Conservation (phyloP, 2,329 filamentous ascomycete species). For the Fusarium lateritium region DNA sequence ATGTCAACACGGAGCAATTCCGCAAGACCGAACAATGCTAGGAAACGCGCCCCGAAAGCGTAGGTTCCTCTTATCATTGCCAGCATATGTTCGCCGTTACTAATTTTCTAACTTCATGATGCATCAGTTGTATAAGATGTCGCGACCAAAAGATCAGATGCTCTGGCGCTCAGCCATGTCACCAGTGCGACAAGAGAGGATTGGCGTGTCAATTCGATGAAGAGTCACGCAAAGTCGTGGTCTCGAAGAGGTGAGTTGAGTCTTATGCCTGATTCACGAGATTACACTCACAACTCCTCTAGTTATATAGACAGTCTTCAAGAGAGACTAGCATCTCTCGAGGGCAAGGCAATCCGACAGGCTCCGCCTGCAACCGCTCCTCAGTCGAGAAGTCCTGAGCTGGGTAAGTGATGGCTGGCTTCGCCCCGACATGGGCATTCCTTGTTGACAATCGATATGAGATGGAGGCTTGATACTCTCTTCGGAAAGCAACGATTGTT, state of each 20-base stretch:
- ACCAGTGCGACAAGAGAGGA: conserved; percentile 35
- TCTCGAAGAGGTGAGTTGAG: conserved; percentile 27
- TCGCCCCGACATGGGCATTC: accelerated
- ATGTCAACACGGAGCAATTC: conserved; percentile 15
- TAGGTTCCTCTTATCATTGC: conserved; percentile 10
- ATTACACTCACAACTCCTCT: background rate
- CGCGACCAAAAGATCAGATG: conserved; percentile 43
- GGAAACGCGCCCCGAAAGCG: conserved; percentile 39
- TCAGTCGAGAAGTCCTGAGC: conserved; percentile 3
- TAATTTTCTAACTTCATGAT: background rate
- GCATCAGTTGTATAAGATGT: conserved; percentile 36
- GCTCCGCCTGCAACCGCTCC: background rate
- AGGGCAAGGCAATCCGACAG: conserved; percentile 7
- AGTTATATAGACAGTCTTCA: conserved; percentile 37
- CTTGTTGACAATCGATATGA: background rate
- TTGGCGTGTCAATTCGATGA: conserved; percentile 34
- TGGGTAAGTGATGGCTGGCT: conserved; percentile 1
- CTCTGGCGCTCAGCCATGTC: conserved; percentile 33
- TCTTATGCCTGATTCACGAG: too few species aligned
- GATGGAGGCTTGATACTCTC: conserved; percentile 2
- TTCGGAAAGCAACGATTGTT: background rate
- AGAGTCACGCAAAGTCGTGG: conserved; percentile 36
- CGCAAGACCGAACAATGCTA: conserved; percentile 25
- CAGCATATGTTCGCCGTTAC: background rate
- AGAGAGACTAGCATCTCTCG: conserved; percentile 27